phyloP scores from a whole-genome alignment of 352 stramenopile genomes.

The Phytopythium helicoides region DNA sequence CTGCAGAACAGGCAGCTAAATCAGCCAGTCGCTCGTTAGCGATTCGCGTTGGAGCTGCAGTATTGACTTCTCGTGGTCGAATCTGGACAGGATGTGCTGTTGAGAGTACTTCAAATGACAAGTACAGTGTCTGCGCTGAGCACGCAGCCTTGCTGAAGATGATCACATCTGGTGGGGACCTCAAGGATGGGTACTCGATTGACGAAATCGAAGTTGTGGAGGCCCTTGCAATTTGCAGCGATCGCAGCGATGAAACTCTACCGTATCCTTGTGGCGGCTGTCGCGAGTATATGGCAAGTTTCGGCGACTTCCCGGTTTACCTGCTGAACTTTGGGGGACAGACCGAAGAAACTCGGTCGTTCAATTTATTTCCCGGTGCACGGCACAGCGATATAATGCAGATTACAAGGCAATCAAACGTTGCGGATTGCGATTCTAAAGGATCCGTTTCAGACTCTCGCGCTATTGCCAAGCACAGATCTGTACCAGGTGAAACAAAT shows the following conservation, averaged over 20 bases:
- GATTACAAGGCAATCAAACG: conserved; percentile 1
- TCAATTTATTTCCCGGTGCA: conserved; percentile 52
- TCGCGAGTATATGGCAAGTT: conserved; percentile 64
- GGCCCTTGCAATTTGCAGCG: conserved; percentile 59
- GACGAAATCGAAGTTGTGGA: conserved; percentile 19
- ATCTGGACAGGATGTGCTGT: conserved; percentile 40
- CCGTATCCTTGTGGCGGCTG: conserved; percentile 64
- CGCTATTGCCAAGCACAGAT: too few species aligned
- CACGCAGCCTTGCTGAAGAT: conserved; percentile 52
- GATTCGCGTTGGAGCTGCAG: conserved; percentile 43
- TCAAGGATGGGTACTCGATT: background rate
- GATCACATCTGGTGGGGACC: conserved; percentile 14
- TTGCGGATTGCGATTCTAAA: background rate
- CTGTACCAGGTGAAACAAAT: background rate
- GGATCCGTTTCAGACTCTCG: too few species aligned
- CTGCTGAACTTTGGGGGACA: conserved; percentile 50
- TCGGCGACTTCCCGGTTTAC: conserved; percentile 75
- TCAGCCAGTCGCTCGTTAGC: conserved; percentile 21
- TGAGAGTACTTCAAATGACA: conserved; percentile 34
- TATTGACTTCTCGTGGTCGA: conserved; percentile 43
- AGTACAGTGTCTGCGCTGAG: conserved; percentile 53
- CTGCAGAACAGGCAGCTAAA: conserved; percentile 28
- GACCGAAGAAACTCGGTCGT: conserved; percentile 55
- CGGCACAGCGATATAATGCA: conserved; percentile 25
- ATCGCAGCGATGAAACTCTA: conserved; percentile 34